Evolutionary conservation across 352 stramenopile species (phyloP), one percentile per base, ranked within the genome.

Genomic region (Thalassiosira exigua): DNA sequence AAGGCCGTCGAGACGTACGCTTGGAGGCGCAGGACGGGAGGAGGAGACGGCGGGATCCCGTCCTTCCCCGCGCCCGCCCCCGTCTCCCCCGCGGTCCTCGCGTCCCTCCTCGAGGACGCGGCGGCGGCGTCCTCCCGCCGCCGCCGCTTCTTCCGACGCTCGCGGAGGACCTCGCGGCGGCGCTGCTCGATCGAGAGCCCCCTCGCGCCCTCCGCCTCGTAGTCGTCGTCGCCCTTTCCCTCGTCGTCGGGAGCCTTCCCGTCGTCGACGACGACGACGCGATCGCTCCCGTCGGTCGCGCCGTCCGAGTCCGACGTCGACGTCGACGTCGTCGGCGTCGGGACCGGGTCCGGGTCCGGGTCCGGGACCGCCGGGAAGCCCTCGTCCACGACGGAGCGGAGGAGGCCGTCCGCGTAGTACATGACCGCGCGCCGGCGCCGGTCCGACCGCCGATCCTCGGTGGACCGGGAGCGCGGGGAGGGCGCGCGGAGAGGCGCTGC

Each of bases 1-100:
- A 72, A 72, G 3, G 19, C 33, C 17, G 50, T 72, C 26, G 33
- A 53, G 26, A 72, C 33, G 39, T 64, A 72, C 33, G 53, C 51
- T 24, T 72, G 64, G 29, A 72, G 33, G 32, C 62, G 62, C 7
- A 71, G 14, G 26, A 51, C 24, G 39, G n/a, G 50, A 5, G 22
- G 26, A 39, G 9, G 26, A 11, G 1, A 17, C 30, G 54, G 48
- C 48, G 29, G 30, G 52, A 39, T 61, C 48, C 30, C 19, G 26
- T 19, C 36, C 21, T 29, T 17, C 24, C 51, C 54, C 7, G 26
- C 11, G 54, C 32, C 54, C 44, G 24, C 22, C 26, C 46, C 46
- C 9, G 27, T 53, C 19, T 1, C 17, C 11, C 53, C n/a, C 46
- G 4, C 24, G 21, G 27, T 42, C n/a, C 17, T 12, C 7, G 11